Conservation (phyloP, 768 basidiomycete genomes). For the Amanita polypyramis region DNA sequence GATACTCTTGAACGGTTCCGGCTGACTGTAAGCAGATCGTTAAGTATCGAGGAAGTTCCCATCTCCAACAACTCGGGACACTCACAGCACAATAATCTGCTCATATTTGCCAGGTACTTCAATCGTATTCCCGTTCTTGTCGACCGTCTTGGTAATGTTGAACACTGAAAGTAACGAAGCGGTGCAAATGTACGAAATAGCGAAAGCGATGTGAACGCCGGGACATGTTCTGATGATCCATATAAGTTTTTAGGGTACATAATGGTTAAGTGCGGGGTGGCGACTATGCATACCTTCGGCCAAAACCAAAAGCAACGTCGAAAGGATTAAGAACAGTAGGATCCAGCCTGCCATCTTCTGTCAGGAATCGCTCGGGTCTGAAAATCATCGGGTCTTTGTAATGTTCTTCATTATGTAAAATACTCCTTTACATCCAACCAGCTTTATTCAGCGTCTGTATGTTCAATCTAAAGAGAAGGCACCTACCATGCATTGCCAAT, state of each 20-base stretch:
- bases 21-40: neutral
- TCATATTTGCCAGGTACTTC: neutral
- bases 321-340: slow-evolving; percentile 1
- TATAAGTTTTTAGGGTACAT: neutral
- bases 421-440: neutral
- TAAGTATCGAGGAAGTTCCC: neutral
- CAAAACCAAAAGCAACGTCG: slow-evolving; percentile 6
- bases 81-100: slow-evolving; percentile 1
- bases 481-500: slow-evolving; percentile 25
- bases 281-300: neutral
- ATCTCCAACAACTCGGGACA: neutral
- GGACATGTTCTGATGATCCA: slow-evolving; percentile 2
- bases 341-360: slow-evolving; percentile 1
- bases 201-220: neutral
- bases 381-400: neutral
- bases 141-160: slow-evolving; percentile 1
- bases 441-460: neutral
- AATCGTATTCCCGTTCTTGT: slow-evolving; percentile 1
- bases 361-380: slow-evolving; percentile 5
- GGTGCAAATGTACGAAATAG: neutral
- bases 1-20: neutral
- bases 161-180: slow-evolving; percentile 5
- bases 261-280: neutral
- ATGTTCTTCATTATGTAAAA: neutral
- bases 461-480: neutral